phyloP scores from a whole-genome alignment of 2,329 filamentous ascomycete genomes.

The Aspergillus sp. region DNA sequence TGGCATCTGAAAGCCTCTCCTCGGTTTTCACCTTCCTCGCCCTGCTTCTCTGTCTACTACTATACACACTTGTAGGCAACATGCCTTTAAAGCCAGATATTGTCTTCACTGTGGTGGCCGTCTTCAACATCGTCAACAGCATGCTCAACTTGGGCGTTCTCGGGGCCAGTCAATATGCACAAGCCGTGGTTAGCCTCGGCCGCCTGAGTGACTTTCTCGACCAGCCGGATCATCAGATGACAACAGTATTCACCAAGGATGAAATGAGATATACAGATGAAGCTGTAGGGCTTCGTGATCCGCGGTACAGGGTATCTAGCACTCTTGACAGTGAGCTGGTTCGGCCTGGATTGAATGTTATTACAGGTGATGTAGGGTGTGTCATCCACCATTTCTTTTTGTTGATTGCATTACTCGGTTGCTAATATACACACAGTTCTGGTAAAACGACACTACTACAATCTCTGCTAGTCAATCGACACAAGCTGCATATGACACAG shows the following conservation, averaged over 20 bases:
- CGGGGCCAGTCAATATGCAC: conserved; percentile 9
- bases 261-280: background rate
- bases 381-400: background rate
- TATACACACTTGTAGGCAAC: conserved; percentile 2
- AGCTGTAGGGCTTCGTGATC: background rate
- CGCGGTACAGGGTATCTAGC: background rate
- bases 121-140: conserved; percentile 9
- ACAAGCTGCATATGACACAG: conserved; percentile 1
- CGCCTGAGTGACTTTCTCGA: conserved; percentile 6
- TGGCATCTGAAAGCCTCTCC: conserved; percentile 6
- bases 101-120: conserved; percentile 7
- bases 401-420: background rate
- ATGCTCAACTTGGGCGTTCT: conserved; percentile 8
- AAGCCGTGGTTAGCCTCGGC: conserved; percentile 6
- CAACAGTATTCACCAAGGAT: background rate
- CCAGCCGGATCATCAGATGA: background rate
- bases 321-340: conserved; percentile 1
- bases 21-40: conserved; percentile 4
- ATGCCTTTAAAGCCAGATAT: conserved; percentile 3
- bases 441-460: conserved; percentile 5
- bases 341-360: conserved; percentile 1
- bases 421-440: conserved; percentile 2
- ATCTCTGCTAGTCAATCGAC: conserved; percentile 1
- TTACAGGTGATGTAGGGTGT: conserved; percentile 5
- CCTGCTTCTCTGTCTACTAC: conserved; percentile 3